phyloP scores from a whole-genome alignment of 768 basidiomycete genomes.

The Lentinula lateritia region DNA sequence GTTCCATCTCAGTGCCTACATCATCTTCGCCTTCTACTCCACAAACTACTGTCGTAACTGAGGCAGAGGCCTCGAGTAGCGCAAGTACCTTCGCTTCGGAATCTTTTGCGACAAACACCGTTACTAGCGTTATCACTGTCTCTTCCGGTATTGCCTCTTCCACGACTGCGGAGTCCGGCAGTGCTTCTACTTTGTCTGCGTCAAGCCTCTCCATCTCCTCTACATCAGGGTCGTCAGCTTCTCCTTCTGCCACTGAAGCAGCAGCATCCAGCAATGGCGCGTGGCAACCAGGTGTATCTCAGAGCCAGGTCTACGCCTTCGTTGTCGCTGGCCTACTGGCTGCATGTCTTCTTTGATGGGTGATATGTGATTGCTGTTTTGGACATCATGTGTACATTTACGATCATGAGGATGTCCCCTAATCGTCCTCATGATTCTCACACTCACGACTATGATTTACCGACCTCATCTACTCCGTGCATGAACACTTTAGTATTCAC shows the following conservation, averaged over 20 bases:
- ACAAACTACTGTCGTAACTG: slow-evolving; percentile 26
- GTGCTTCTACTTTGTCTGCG: too few species aligned
- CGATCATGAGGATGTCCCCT: background rate
- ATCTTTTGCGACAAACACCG: background rate
- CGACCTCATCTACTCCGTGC: background rate
- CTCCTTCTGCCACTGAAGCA: background rate
- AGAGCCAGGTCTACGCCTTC: background rate
- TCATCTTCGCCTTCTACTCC: slow-evolving; percentile 41
- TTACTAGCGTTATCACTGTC: background rate
- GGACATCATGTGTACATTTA: background rate
- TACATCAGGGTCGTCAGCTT: slow-evolving; percentile 17
- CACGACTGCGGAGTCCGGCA: background rate
- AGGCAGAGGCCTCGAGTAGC: background rate
- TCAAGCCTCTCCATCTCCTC: background rate
- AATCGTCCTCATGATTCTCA: background rate
- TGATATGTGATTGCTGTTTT: background rate
- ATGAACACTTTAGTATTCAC: background rate
- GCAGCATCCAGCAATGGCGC: background rate
- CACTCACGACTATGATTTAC: background rate
- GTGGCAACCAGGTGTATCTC: background rate
- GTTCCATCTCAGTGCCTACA: too few species aligned
- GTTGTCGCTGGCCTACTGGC: background rate
- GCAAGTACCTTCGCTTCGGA: background rate
- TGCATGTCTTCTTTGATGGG: slow-evolving; percentile 1
- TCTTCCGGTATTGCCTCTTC: background rate